Evolutionary conservation across 129 eudicot species (phyloP).

Genomic region (Erigeron canadensis): DNA sequence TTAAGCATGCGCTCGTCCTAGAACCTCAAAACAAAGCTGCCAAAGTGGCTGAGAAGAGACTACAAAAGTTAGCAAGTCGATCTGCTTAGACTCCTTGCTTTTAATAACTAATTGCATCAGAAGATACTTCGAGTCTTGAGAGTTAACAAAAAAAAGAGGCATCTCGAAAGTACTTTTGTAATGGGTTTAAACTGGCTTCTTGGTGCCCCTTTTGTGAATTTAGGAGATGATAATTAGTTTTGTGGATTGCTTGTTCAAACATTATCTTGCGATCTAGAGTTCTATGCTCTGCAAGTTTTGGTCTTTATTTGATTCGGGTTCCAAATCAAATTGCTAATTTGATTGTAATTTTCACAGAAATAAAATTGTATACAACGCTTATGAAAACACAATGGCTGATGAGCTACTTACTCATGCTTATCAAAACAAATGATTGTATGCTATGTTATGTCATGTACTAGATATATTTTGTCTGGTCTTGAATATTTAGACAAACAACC

Average conservation of each 20-base stretch:
- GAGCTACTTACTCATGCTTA: background rate
- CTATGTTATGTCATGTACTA: background rate
- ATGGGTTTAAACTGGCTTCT: slow-evolving; percentile 1
- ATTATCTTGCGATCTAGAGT: background rate
- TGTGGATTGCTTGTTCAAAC: slow-evolving; percentile 12
- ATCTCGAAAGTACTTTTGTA: background rate
- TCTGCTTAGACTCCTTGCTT: background rate
- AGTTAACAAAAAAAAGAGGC: slow-evolving; percentile 2
- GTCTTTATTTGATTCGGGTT: background rate
- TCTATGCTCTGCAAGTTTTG: slow-evolving; percentile 6
- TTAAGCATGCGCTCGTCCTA: slow-evolving; percentile 88
- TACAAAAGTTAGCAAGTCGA: slow-evolving; percentile 55
- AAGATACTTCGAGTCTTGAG: background rate
- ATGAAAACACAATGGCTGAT: too few species aligned
- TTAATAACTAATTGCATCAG: slow-evolving; percentile 21
- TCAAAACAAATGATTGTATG: background rate
- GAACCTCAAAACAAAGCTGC: slow-evolving; percentile 95
- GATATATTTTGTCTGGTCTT: background rate
- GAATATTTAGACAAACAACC: too few species aligned
- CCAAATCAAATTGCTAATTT: slow-evolving; percentile 8
- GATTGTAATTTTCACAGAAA: background rate
- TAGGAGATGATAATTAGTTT: slow-evolving; percentile 19
- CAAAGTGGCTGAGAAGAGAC: slow-evolving; percentile 72
- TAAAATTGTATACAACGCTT: background rate
- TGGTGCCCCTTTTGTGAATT: slow-evolving; percentile 25